Base-by-base conservation (phyloP, 495 filamentous ascomycete genomes). In the Penicillium diatomitis region DNA sequence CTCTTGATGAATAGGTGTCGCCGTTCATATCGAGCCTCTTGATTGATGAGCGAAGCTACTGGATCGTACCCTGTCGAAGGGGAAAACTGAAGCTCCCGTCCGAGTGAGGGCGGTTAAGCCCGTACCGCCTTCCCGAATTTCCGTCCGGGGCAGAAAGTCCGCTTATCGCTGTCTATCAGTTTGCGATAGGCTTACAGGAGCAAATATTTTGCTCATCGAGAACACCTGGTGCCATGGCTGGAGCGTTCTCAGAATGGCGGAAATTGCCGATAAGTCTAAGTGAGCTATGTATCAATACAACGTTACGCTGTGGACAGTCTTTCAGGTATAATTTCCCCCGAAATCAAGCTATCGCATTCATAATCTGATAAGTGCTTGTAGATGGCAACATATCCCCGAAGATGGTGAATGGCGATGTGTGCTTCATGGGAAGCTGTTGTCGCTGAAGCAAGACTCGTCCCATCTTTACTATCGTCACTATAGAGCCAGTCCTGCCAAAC, bases 271-370 rank as follows among this genome's bases (percentile, higher is more conserved):
- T 95, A 39, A 86, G 76, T 52, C 69, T 94, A 29, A 74, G 79
- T 30, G 90, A 96, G 62, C 78, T 96, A 31, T 95, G 87, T 53
- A 85, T 96, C 48, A 86, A 94, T 57, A 96, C 90, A 0, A 94
- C 88, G 0, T 71, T 96, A 10, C 82, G 88, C 44, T 95, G 89
- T 62, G 90, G 90, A 12, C 90, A 96, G 60, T 90, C 89, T 3
- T 96, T 95, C 61, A 75, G 82, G 82, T 84, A 58, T 44, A 42
- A 54, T 55, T 0, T 4, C 8, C 32, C 32, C 32, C 9, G 38
- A 33, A 44, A 8, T 32, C 20, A 43, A 20, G 20, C 20, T 20
- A 20, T 20, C 20, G 20, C 20, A 20, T 20, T 20, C 20, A 20
- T 20, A 37, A n/a, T 6, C 6, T 20, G 33, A 52, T 63, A 30